These are phyloP conservation scores for Phytopythium kandeliae DNA, from an alignment of 352 stramenopile species.

Conservation along the genomic window DNA sequence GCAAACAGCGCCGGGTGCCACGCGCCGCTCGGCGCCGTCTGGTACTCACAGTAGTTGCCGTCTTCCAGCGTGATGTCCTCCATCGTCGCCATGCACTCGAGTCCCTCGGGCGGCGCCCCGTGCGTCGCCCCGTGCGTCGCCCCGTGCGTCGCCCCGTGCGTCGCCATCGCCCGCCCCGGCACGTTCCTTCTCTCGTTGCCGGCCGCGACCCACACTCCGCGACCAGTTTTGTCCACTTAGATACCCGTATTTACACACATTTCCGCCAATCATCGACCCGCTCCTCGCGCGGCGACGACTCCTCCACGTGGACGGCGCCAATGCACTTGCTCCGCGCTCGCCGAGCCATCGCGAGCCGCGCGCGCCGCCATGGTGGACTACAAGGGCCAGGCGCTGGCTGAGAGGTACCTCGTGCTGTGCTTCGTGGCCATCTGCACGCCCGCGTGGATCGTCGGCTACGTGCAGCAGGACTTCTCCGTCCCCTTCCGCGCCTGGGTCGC, in stretches of 20 bases:
- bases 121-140: conserved; percentile 34
- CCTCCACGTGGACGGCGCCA: neutral
- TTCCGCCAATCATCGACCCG: no score
- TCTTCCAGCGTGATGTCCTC: conserved; percentile 93
- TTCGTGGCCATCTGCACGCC: conserved; percentile 74
- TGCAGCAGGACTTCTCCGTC: conserved; percentile 79
- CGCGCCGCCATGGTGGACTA: conserved; percentile 72
- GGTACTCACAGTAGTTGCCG: conserved; percentile 90
- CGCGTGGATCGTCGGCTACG: conserved; percentile 80
- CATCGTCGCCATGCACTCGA: conserved; percentile 93
- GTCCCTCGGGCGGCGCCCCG: conserved; percentile 72
- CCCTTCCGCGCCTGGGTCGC: conserved; percentile 65
- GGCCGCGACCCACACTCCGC: no score
- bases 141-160: neutral
- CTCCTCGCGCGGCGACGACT: no score
- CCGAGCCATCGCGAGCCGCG: no score
- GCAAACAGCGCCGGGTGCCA: conserved; percentile 86
- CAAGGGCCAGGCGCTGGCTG: conserved; percentile 69
- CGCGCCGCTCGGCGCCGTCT: conserved; percentile 82
- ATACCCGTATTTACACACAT: no score
- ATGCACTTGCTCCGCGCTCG: no score
- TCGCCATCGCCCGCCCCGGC: conserved; percentile 12
- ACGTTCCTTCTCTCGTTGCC: neutral
- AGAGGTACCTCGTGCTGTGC: conserved; percentile 54
- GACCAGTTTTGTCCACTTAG: no score